Conservation (phyloP, 2,329 filamentous ascomycete genomes). For the Aspergillus sp. region DNA sequence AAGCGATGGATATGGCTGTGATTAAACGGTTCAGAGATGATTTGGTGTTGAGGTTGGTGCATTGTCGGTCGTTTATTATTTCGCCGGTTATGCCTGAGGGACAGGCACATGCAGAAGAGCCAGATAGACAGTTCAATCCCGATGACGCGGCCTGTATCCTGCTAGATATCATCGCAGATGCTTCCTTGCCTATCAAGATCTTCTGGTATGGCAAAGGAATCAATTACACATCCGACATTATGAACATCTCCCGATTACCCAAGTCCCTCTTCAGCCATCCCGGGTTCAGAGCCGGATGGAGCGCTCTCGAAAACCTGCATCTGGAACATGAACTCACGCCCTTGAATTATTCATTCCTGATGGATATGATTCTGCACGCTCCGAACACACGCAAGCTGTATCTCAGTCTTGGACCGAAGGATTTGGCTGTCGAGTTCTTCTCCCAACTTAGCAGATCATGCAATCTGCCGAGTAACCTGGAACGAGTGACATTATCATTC, state of each 20-base stretch:
- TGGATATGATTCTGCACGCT: slow-evolving; percentile 5
- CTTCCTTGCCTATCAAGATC: slow-evolving; percentile 4
- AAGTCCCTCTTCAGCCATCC: slow-evolving; percentile 4
- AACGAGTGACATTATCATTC: slow-evolving; percentile 4
- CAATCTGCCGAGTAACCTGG: not conserved
- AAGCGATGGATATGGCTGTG: slow-evolving; percentile 2
- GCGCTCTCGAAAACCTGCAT: slow-evolving; percentile 4
- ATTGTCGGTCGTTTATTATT: slow-evolving; percentile 8
- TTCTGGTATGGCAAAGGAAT: slow-evolving; percentile 9
- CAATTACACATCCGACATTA: slow-evolving; percentile 5
- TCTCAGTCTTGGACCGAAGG: slow-evolving; percentile 4
- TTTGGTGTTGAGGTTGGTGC: not conserved
- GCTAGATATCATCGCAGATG: slow-evolving; percentile 4
- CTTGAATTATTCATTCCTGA: slow-evolving; percentile 6
- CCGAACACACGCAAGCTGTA: slow-evolving; percentile 5
- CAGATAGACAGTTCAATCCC: slow-evolving; percentile 2
- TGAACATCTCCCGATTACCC: slow-evolving; percentile 5
- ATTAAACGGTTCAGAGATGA: slow-evolving; percentile 5
- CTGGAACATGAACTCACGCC: slow-evolving; percentile 7
- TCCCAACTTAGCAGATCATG: slow-evolving; percentile 1
- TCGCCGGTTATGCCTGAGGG: slow-evolving; percentile 1
- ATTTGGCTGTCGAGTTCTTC: slow-evolving; percentile 8
- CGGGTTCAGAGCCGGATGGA: slow-evolving; percentile 4
- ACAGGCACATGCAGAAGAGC: not conserved
- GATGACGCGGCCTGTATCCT: slow-evolving; percentile 6